These are phyloP conservation scores for Hypomyces rosellus DNA, from an alignment of 2,329 filamentous ascomycete species.

Conservation along the genomic window DNA sequence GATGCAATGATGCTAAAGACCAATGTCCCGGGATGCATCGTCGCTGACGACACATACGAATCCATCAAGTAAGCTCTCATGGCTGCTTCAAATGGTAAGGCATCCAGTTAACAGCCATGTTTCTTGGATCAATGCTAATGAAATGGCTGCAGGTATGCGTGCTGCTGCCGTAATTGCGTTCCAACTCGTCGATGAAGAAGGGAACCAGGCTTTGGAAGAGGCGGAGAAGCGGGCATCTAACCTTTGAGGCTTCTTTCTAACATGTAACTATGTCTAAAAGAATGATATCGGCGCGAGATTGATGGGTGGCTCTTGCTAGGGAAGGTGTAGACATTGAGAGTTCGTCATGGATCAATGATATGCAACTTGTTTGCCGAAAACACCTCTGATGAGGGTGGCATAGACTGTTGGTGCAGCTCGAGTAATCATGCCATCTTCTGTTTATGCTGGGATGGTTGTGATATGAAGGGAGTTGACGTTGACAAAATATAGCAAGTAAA, in stretches of 20 bases:
- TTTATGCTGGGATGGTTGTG: no score
- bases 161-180: conserved; percentile 7
- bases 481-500: no score
- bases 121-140: background rate
- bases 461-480: no score
- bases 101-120: background rate
- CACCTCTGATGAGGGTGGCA: conserved; percentile 46
- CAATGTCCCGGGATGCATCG: conserved; percentile 45
- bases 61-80: conserved; percentile 11
- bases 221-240: background rate
- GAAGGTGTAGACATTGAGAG: no score
- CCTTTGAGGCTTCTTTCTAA: background rate
- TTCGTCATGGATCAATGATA: no score
- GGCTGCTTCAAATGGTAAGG: conserved; percentile 9
- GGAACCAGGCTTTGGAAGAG: conserved; percentile 4
- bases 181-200: conserved; percentile 8
- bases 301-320: no score
- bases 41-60: conserved; percentile 41
- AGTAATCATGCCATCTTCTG: background rate
- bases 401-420: conserved; percentile 23
- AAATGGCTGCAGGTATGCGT: background rate
- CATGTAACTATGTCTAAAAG: no score
- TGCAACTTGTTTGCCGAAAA: no score
- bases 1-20: conserved; percentile 42
- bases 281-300: no score